Base-by-base conservation (phyloP, 495 filamentous ascomycete genomes). In the Pseudomonodictys pantanalensis region DNA sequence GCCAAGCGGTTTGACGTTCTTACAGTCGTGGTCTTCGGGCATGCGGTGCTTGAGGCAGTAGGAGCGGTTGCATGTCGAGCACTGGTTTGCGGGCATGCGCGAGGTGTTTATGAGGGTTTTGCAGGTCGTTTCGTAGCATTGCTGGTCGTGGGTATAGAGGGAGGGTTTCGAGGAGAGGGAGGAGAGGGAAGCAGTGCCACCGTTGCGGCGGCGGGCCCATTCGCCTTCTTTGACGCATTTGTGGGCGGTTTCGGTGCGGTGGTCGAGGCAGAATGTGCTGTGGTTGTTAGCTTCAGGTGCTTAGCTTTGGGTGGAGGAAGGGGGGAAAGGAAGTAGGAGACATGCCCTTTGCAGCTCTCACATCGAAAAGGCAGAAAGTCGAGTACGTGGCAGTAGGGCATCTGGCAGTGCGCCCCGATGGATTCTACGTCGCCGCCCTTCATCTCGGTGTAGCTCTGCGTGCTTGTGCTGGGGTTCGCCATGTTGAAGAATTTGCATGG, bases 281-380 rank as follows among this genome's bases (percentile, higher is more conserved):
- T 69, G 66, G 68, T 18, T 29, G 18, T 20, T 20, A 30, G 46
- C 22, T 33, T 50, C 41, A 60, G 56, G 35, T 49, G 24, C n/a
- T 47, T 17, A 52, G 30, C 26, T 43, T 18, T 43, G 11, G 30
- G 11, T 12, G 54, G 26, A 17, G 22, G 12, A 3, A 41, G 15
- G 3, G 17, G 18, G 2, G 25, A 24, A 43, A 54, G 10, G 10
- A 41, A 30, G 52, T 46, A 0, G n/a, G 22, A 54, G 20, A 60
- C 65, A 20, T 55, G 73, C 70, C 73, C 80, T 66, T 75, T 77
- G 68, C 93, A 98, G 70, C 86, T 91, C 73, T 93, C 88, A 79
- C 93, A 98, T 64, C 83, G 80, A 77, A 97, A 98, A 35, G 93
- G 93, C 10, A 98, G 86, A 77, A 97, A 97, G 76, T 97, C 95